These are phyloP conservation scores for Cyclospora cayetanensis DNA, from an alignment of 169 alveolate species.

Conservation along the genomic window DNA sequence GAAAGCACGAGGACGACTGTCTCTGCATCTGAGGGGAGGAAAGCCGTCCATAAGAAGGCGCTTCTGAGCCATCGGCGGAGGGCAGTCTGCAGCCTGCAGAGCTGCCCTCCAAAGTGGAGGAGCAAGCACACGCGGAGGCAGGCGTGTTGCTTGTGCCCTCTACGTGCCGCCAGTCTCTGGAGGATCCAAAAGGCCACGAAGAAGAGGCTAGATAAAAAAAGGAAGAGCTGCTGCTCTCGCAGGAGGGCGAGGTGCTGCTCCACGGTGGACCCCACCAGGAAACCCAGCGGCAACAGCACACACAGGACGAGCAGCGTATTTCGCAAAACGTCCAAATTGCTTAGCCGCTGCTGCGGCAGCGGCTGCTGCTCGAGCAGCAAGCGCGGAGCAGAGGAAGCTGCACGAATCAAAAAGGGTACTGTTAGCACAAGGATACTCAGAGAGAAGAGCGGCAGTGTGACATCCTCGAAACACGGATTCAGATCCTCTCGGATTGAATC, in stretches of 20 bases:
- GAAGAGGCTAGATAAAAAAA: neutral
- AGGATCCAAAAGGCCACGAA: neutral
- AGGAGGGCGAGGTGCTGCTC: neutral
- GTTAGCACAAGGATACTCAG: neutral
- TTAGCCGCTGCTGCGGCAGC: neutral
- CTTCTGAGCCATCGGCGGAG: neutral
- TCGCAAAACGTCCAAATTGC: neutral
- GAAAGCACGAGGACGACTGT: neutral
- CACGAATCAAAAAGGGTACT: neutral
- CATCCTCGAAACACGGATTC: neutral
- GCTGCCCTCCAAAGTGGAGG: neutral
- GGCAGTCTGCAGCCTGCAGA: neutral
- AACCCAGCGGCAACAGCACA: neutral
- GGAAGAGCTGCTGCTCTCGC: neutral
- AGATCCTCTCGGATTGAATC: neutral
- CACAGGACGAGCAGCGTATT: neutral
- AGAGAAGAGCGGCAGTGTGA: neutral
- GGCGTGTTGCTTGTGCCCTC: neutral
- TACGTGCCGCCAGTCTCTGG: neutral
- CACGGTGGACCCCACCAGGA: neutral
- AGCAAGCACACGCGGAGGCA: neutral
- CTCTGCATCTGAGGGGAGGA: neutral
- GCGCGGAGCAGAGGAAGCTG: neutral
- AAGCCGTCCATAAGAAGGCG: neutral
- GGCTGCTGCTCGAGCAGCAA: neutral